phyloP scores from a whole-genome alignment of 2,329 filamentous ascomycete genomes.

The Zymoseptoria ardabiliae region DNA sequence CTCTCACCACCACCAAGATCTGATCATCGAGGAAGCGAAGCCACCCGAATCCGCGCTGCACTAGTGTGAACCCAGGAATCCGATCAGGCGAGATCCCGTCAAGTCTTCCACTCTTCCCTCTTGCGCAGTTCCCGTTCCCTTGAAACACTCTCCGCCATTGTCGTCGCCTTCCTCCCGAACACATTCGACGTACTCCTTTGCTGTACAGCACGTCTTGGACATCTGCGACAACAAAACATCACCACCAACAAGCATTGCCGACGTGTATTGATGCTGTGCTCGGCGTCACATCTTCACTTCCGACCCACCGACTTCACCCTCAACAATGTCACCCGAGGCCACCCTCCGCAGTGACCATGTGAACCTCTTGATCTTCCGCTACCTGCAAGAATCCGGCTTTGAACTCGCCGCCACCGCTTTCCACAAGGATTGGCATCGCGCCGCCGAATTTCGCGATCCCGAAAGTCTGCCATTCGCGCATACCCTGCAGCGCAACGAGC shows the following conservation, averaged over 20 bases:
- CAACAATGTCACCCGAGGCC: constrained; percentile 17
- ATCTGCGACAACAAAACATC: background rate
- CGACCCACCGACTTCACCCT: background rate
- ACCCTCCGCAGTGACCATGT: constrained; percentile 53
- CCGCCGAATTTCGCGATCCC: constrained; percentile 40
- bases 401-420: constrained; percentile 45
- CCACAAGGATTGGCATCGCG: constrained; percentile 54
- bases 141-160: background rate
- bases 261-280: background rate
- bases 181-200: background rate
- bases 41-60: background rate
- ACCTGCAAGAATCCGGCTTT: constrained; percentile 34
- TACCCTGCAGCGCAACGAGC: constrained; percentile 51
- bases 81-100: background rate
- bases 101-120: background rate
- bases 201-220: background rate
- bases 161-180: background rate
- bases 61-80: background rate
- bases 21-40: background rate
- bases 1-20: background rate
- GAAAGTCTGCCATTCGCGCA: constrained; percentile 55
- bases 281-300: background rate
- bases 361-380: constrained; percentile 64
- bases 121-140: background rate
- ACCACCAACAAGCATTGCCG: background rate